Base-by-base conservation (phyloP, 2,329 filamentous ascomycete genomes). In the Reticulascus tulasneorum region DNA sequence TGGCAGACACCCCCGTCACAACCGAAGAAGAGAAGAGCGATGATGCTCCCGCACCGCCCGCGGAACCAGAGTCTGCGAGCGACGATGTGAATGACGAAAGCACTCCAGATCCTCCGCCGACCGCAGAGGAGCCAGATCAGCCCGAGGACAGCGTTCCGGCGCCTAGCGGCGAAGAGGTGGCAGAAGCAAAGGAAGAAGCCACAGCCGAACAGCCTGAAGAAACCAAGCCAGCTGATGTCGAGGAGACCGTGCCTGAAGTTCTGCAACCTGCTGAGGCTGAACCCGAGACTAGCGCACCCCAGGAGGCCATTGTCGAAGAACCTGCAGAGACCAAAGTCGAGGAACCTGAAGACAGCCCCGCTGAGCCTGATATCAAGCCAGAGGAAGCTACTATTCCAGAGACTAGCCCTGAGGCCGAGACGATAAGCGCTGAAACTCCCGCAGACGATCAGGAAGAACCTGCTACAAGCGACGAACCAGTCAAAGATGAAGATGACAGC, bases 191-290 rank as follows among this genome's bases (percentile, higher is more conserved):
- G n/a, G n/a, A n/a, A n/a, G n/a, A n/a, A n/a, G n/a, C n/a, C n/a
- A n/a, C n/a, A n/a, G n/a, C n/a, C n/a, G n/a, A n/a, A n/a, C n/a
- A n/a, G n/a, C 27, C 29, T 8, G 25, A 16, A n/a, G n/a, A n/a
- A 11, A 16, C 17, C 20, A 22, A 41, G 17, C 15, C 18, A 17
- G 27, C 23, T 11, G 20, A 23, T 13, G 79, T 37, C 67, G 7
- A 26, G 9, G 25, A 2, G 23, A 20, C 13, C 15, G 15, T 22
- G 83, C 4, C 55, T 73, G 13, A 68, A 71, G 12, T 52, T 81
- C 7, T 74, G 73, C 38, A 73, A 67, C 22, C 31, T 7, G 39
- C 30, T 5, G n/a, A 10, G 30, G 27, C 36, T 17, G 21, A 37
- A 9, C 19, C 34, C n/a, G 38, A 39, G 11, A 20, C 39, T 28